Conservation (phyloP, 2,329 filamentous ascomycete species). For the Polychaeton citri region DNA sequence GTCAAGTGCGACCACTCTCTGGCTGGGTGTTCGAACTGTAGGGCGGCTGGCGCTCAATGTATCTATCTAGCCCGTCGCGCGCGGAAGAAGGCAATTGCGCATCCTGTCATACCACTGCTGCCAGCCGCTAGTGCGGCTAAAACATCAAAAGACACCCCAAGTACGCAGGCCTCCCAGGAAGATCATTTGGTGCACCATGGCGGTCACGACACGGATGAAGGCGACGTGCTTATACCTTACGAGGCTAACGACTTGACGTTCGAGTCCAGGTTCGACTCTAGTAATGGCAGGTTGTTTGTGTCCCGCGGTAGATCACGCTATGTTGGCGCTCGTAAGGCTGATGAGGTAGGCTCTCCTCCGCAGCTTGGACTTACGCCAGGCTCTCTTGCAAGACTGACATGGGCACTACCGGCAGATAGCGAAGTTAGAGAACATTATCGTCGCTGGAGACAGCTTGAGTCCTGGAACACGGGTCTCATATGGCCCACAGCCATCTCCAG, state of each 20-base stretch:
- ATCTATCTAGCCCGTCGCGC: not conserved
- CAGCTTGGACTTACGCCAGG: not conserved
- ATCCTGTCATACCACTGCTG: not conserved
- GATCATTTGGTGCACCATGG: not conserved
- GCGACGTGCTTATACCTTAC: not conserved
- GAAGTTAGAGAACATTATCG: not conserved
- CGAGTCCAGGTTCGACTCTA: not conserved
- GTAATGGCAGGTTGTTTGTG: not conserved
- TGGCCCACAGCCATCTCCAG: not conserved
- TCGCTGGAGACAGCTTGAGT: not conserved
- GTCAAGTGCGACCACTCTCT: not conserved
- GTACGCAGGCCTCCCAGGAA: not conserved
- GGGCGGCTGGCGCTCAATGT: not conserved
- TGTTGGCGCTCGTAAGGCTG: not conserved
- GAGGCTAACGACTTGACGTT: not conserved
- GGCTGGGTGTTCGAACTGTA: not conserved
- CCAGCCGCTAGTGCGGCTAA: not conserved
- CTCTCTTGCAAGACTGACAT: not conserved
- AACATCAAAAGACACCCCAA: not conserved
- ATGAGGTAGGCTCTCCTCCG: not conserved
- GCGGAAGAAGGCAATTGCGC: not conserved
- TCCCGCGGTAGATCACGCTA: not conserved
- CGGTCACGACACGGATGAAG: not conserved
- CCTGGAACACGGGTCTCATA: not conserved
- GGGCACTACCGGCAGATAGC: not conserved